Evolutionary conservation across 176 grass and related monocot genomes (phyloP), one percentile per base, ranked within the genome.

Genomic region (Neostapfia colusana): DNA sequence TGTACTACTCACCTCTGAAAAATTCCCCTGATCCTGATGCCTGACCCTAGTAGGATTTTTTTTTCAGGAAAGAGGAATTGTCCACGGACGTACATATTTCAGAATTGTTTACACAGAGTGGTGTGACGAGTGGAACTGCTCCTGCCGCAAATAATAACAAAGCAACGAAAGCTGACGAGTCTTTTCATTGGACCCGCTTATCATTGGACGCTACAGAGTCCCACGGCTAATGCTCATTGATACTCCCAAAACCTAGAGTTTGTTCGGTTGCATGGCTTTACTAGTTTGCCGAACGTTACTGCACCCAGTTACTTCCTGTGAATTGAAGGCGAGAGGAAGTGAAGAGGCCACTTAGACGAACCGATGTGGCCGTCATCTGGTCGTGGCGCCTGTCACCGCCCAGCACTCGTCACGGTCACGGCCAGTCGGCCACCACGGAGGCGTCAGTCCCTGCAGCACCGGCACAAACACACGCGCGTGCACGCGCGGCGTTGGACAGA

Each of bases 161-260:
- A 74, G 49, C 50, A 18, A 41, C 36, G 56, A 81, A 75, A 67
- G 62, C 16, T 35, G 71, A 75, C 41, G 27, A n/a, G 63, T 59
- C 81, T 13, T 82, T 75, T 82, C 70, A 21, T 4, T 25, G 62
- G 70, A 67, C 70, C 62, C 37, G 42, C 80, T 58, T 66, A 82
- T 67, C 38, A 67, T 75, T 75, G 49, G 70, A 41, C 27, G 26
- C 25, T 60, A 28, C 9, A 16, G 35, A 23, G 55, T 46, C 21
- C 54, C 78, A 59, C 7, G 53, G 42, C 56, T 58, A 67, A 65
- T 40, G 64, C 10, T 25, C 63, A 25, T 25, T 58, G 55, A 12
- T 26, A 26, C 8, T 54, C 11, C 11, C 1, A 13, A 45, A 45
- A 43, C 43, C 43, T 48, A 8, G 7, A 51, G 49, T 51, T 20